Evolutionary conservation across 2,329 filamentous ascomycete species (phyloP), one percentile per base, ranked within the genome.

Genomic region (Alternaria brassicicola): DNA sequence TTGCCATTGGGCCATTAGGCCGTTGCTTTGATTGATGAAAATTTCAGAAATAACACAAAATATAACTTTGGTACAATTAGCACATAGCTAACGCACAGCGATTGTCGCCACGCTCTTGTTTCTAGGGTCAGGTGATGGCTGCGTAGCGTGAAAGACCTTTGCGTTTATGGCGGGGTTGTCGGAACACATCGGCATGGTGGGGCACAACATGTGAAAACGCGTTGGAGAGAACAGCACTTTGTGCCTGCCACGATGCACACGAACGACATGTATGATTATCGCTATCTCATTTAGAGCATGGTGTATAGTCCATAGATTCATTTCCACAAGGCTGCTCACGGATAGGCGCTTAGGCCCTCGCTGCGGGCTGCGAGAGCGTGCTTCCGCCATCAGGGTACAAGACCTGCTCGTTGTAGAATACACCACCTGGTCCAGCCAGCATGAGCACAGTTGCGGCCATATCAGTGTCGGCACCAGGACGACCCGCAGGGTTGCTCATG

Each of bases 331-430:
- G 23, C 43, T 38, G 43, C 64, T 80, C 80, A 80, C 81, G 81
- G 79, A 81, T 80, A 81, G 80, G 78, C 79, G 77, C 77, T 78
- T 81, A 61, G n/a, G 58, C 58, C 17, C 55, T 30, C n/a, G 58
- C 58, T 28, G 55, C 55, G 47, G 58, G 55, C 54, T 61, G 58
- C 15, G 51, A 45, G 23, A 63, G 60, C 5, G 57, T 61, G 45
- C 62, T 69, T 51, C 73, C 72, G 39, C 82, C 82, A 67, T 84
- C 82, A 13, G 81, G 82, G 62, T 82, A 83, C 42, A 85, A 55
- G 30, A 84, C 79, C 68, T 85, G 83, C 43, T 83, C 81, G 41
- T 85, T 85, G 59, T 83, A 81, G 61, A 84, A 85, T 0, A 80
- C 64, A 3, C 83, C 83, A 26, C 81, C 82, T 28, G 77, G 79